These are phyloP conservation scores for Phytophthora hybrid DNA, from an alignment of 352 stramenopile genomes.

Conservation along the genomic window DNA sequence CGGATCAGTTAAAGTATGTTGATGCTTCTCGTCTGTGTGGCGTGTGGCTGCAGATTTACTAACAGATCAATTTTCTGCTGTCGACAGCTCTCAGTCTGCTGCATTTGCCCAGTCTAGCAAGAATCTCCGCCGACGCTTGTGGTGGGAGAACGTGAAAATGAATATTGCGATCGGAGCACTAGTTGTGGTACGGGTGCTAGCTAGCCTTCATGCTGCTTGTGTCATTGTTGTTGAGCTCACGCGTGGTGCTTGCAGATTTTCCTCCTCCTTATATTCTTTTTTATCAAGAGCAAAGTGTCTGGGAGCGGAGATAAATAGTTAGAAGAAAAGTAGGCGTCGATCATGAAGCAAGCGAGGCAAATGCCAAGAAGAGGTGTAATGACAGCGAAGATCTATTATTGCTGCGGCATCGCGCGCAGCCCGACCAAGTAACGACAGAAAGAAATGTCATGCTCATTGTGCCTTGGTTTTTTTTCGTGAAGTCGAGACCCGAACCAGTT, in stretches of 20 bases:
- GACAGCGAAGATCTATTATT: conserved; percentile 38
- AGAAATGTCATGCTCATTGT: conserved; percentile 35
- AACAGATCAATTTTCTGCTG: conserved; percentile 4
- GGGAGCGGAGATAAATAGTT: conserved; percentile 43
- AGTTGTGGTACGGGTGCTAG: conserved; percentile 57
- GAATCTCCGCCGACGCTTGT: conserved; percentile 81
- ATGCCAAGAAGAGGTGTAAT: conserved; percentile 1
- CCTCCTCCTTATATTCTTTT: conserved; percentile 59
- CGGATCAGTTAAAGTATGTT: conserved; percentile 83
- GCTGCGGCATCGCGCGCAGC: conserved; percentile 18
- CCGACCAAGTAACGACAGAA: conserved; percentile 29
- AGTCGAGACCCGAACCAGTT: conserved; percentile 30
- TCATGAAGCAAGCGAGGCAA: conserved; percentile 20
- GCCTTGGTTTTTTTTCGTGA: conserved; percentile 35
- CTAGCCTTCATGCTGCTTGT: not conserved
- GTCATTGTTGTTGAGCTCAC: conserved; percentile 1
- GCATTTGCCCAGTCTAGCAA: conserved; percentile 88
- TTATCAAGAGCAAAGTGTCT: conserved; percentile 60
- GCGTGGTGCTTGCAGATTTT: conserved; percentile 42
- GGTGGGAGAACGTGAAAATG: conserved; percentile 92
- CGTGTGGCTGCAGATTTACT: not conserved
- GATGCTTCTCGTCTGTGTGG: not conserved
- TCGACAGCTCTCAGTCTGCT: conserved; percentile 73
- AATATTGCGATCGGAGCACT: conserved; percentile 80
- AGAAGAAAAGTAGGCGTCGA: conserved; percentile 7